phyloP scores from a whole-genome alignment of 2,329 filamentous ascomycete species.

The Fusarium goolgardi region DNA sequence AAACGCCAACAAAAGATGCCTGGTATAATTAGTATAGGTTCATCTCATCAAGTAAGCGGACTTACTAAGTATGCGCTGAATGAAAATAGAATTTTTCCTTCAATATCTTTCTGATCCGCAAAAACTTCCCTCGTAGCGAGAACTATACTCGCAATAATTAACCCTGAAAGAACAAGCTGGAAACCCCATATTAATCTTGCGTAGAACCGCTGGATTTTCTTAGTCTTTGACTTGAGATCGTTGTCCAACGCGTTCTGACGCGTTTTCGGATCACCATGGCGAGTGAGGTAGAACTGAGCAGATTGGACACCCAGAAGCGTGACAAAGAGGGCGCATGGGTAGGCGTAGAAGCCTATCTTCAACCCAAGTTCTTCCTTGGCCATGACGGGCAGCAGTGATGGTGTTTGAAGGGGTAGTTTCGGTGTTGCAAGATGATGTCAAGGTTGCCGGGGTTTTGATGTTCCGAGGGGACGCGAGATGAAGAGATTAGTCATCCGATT shows the following conservation, averaged over 20 bases:
- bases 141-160: slow-evolving; percentile 53
- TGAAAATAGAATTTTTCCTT: slow-evolving; percentile 50
- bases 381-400: slow-evolving; percentile 42
- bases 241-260: slow-evolving; percentile 41
- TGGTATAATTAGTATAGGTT: too few relatives aligned
- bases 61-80: slow-evolving; percentile 54
- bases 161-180: slow-evolving; percentile 50
- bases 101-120: slow-evolving; percentile 40
- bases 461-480: not conserved
- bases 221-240: slow-evolving; percentile 48
- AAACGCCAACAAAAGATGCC: slow-evolving; percentile 55
- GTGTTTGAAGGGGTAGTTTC: not conserved
- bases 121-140: slow-evolving; percentile 51
- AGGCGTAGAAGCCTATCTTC: slow-evolving; percentile 56
- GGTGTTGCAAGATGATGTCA: slow-evolving; percentile 22
- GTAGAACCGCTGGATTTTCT: slow-evolving; percentile 48
- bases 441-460: slow-evolving; percentile 21
- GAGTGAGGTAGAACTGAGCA: slow-evolving; percentile 53
- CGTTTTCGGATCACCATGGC: slow-evolving; percentile 42
- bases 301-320: slow-evolving; percentile 53
- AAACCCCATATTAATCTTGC: slow-evolving; percentile 52
- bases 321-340: slow-evolving; percentile 55
- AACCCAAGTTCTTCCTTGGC: slow-evolving; percentile 52
- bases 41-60: too few relatives aligned
- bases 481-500: slow-evolving; percentile 19